Conservation (phyloP, 176 grass and related monocot genomes). For the Urochloa ruziziensis region DNA sequence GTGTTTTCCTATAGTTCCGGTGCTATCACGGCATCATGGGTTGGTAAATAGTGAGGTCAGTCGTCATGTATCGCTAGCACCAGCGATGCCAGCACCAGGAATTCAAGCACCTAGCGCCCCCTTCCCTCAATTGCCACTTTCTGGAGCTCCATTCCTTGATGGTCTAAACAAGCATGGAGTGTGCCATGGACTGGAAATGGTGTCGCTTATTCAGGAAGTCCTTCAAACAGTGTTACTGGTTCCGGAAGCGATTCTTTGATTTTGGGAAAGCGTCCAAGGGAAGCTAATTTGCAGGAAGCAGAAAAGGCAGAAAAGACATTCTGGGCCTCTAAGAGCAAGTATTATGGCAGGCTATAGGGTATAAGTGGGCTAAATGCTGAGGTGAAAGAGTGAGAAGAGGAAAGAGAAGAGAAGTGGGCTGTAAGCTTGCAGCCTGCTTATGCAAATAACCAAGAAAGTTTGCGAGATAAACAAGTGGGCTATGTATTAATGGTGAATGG, state of each 20-base stretch:
- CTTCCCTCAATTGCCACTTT: conserved; percentile 49
- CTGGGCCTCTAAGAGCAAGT: conserved; percentile 79
- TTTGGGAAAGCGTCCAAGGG: conserved; percentile 78
- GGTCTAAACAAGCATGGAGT: conserved; percentile 53
- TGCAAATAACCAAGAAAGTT: too few species aligned
- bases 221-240: conserved; percentile 39
- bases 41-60: conserved; percentile 13
- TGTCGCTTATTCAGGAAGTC: conserved; percentile 34
- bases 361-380: too few species aligned
- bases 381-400: too few species aligned
- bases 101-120: conserved; percentile 45
- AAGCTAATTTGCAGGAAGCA: conserved; percentile 39
- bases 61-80: not conserved
- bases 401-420: too few species aligned
- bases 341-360: too few species aligned
- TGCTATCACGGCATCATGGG: not conserved
- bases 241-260: conserved; percentile 42
- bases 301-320: conserved; percentile 51
- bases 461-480: too few species aligned
- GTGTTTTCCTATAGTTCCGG: conserved; percentile 33
- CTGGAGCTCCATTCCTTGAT: conserved; percentile 47
- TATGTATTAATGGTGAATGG: too few species aligned
- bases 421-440: too few species aligned
- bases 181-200: conserved; percentile 46
- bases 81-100: conserved; percentile 16